phyloP scores from a whole-genome alignment of 805 yeast species.

The Allodekkera sacchari region DNA sequence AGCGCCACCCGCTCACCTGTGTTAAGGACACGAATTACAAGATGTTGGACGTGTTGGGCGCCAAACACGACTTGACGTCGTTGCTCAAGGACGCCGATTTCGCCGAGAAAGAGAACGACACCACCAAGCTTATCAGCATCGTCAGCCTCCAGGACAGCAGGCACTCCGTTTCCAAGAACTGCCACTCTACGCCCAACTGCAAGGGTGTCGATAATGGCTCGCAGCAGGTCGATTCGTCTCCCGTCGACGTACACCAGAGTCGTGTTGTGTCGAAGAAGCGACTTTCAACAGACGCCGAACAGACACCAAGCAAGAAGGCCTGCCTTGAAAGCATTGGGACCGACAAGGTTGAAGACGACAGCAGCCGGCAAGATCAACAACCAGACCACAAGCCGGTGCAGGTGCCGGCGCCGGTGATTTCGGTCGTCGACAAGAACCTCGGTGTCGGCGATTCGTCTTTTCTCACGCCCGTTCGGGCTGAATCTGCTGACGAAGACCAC shows the following conservation, averaged over 20 bases:
- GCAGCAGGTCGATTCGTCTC: slow-evolving; percentile 3
- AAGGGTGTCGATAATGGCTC: neutral
- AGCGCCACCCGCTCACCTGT: slow-evolving; percentile 19
- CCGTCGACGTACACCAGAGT: slow-evolving; percentile 3
- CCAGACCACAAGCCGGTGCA: no score
- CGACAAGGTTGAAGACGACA: no score
- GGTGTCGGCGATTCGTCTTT: neutral
- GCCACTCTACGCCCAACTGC: slow-evolving; percentile 1
- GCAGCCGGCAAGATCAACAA: no score
- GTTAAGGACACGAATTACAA: slow-evolving; percentile 13
- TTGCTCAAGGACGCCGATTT: slow-evolving; percentile 12
- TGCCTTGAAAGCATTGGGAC: no score
- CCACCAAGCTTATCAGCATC: neutral
- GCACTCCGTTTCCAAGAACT: neutral
- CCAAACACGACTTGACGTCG: slow-evolving; percentile 19
- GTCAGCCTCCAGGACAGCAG: slow-evolving; percentile 1
- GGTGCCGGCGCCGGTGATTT: neutral
- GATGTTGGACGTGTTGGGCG: slow-evolving; percentile 12
- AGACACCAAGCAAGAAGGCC: no score
- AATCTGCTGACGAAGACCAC: neutral
- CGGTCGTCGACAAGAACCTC: neutral
- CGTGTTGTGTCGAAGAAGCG: slow-evolving; percentile 1
- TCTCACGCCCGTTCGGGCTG: slow-evolving; percentile 3
- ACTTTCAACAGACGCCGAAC: neutral
- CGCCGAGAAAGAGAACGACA: slow-evolving; percentile 15